Conservation (phyloP, 306 rosid species). For the Lathyrus sativus region DNA sequence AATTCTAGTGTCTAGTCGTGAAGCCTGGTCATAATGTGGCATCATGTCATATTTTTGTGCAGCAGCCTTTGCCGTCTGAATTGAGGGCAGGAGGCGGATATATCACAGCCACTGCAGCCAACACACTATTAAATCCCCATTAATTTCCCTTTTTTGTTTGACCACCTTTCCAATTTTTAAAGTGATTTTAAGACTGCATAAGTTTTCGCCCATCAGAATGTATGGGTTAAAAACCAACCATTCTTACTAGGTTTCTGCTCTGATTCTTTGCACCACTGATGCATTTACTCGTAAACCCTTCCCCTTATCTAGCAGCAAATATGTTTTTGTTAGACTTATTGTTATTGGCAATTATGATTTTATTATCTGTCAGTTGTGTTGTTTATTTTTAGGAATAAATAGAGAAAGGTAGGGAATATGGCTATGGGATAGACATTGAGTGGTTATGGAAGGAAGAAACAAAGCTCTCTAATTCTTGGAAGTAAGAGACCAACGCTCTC, state of each 20-base stretch:
- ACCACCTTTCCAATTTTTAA: background rate
- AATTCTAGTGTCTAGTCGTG: background rate
- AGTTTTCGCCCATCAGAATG: background rate
- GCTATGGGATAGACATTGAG: background rate
- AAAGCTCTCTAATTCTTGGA: no score
- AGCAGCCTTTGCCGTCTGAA: background rate
- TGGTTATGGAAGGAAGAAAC: no score
- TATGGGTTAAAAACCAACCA: background rate
- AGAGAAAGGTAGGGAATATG: no score
- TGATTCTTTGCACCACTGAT: background rate
- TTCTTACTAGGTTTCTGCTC: background rate
- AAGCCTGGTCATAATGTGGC: background rate
- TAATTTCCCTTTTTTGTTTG: background rate
- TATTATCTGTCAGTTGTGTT: no score
- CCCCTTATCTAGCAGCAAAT: background rate
- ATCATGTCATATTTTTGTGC: background rate
- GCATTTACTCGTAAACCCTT: slow-evolving; percentile 4
- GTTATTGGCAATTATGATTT: no score
- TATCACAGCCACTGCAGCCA: background rate
- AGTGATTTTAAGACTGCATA: background rate
- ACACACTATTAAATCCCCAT: slow-evolving; percentile 12
- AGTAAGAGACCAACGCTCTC: background rate
- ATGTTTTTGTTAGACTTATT: background rate
- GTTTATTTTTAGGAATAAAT: no score
- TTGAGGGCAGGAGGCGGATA: background rate